Evolutionary conservation across 73 alveolate genomes (phyloP).

Genomic region (Stentor roeselii): DNA sequence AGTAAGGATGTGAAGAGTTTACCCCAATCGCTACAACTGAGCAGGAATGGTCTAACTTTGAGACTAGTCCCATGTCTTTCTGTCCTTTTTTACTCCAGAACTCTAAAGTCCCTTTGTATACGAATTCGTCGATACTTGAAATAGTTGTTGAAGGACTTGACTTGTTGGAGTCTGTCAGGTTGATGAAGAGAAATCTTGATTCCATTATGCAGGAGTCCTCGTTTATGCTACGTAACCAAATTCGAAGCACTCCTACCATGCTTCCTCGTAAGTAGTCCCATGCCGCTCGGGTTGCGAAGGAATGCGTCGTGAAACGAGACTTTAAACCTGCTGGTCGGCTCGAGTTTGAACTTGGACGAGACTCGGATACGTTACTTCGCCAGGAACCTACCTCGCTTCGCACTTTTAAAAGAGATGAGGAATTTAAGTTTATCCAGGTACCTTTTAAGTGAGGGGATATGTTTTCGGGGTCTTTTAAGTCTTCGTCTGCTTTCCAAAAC

Average conservation of each 20-base stretch:
- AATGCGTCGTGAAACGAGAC: background rate
- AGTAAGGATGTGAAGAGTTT: conserved; percentile 20
- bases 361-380: background rate
- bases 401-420: background rate
- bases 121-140: conserved; percentile 5
- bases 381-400: background rate
- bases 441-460: conserved; percentile 17
- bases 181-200: background rate
- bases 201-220: conserved; percentile 23
- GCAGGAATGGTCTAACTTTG: background rate
- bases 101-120: background rate
- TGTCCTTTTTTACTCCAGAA: conserved; percentile 23
- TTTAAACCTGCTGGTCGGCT: background rate
- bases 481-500: conserved; percentile 13
- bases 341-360: conserved; percentile 17
- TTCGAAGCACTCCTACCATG: background rate
- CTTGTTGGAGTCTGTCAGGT: background rate
- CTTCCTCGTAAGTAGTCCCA: background rate
- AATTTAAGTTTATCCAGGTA: conserved; percentile 4
- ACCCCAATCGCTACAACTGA: conserved; percentile 6
- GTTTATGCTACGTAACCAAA: background rate
- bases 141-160: background rate
- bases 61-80: conserved; percentile 8
- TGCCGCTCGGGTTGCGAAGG: background rate
- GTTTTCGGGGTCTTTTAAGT: conserved; percentile 10